Conservation (phyloP, 2,329 filamentous ascomycete species). For the Fusarium sp. region DNA sequence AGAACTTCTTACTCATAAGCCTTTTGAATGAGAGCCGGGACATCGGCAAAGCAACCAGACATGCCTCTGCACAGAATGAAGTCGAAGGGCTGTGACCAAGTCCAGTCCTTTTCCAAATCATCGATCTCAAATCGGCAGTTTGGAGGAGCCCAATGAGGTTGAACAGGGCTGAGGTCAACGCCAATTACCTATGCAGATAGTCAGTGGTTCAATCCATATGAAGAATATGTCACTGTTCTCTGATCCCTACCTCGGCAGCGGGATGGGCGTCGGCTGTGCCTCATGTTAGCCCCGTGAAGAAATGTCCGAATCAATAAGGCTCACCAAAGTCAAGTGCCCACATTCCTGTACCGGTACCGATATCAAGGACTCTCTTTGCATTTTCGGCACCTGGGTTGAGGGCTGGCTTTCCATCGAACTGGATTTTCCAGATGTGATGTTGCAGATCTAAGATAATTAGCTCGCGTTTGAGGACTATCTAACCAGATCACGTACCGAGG, state of each 20-base stretch:
- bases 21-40: constrained; percentile 33
- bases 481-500: constrained; percentile 16
- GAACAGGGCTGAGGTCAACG: constrained; percentile 37
- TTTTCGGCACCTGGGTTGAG: constrained; percentile 17
- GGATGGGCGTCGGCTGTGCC: constrained; percentile 28
- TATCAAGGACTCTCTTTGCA: constrained; percentile 42
- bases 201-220: neutral
- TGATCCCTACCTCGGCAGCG: constrained; percentile 14
- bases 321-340: constrained; percentile 44
- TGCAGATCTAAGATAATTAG: constrained; percentile 18
- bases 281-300: neutral
- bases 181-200: constrained; percentile 24
- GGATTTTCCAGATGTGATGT: constrained; percentile 30
- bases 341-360: constrained; percentile 43
- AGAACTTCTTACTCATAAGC: constrained; percentile 32
- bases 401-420: constrained; percentile 25
- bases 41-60: constrained; percentile 34
- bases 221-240: neutral
- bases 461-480: neutral
- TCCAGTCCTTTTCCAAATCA: constrained; percentile 44
- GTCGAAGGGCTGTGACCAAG: constrained; percentile 38
- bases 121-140: constrained; percentile 42
- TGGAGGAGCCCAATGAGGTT: constrained; percentile 34
- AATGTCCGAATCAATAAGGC: neutral
- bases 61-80: constrained; percentile 40